These are phyloP conservation scores for Colletotrichum musae DNA, from an alignment of 2,329 filamentous ascomycete species.

Conservation along the genomic window DNA sequence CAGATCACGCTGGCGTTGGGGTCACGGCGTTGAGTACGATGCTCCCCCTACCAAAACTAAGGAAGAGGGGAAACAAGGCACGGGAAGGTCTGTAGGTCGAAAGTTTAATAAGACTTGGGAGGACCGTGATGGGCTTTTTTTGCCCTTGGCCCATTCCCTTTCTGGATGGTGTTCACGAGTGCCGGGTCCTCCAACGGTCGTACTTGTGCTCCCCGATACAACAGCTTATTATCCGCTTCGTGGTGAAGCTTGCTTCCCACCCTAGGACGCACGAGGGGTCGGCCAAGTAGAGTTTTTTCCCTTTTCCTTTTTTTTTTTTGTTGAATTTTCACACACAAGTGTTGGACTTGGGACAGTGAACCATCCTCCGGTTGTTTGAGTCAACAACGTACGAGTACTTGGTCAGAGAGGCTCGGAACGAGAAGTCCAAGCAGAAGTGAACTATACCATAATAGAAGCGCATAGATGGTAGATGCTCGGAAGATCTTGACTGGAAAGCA, in stretches of 20 bases:
- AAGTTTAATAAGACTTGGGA: constrained; percentile 12
- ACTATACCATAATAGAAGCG: too few species aligned
- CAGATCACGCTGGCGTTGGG: too few species aligned
- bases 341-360: too few species aligned
- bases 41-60: neutral
- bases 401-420: too few species aligned
- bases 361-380: too few species aligned
- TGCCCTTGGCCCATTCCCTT: constrained; percentile 18
- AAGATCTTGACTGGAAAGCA: neutral
- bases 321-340: neutral
- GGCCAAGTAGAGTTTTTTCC: neutral
- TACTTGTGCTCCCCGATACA: neutral
- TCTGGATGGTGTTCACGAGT: constrained; percentile 14
- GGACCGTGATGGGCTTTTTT: constrained; percentile 32
- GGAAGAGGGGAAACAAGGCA: neutral
- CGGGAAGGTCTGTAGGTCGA: neutral
- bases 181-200: too few species aligned
- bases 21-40: too few species aligned
- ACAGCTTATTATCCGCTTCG: constrained; percentile 25
- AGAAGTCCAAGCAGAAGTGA: too few species aligned
- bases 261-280: neutral
- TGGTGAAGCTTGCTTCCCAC: constrained; percentile 22
- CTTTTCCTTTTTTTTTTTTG: neutral
- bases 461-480: too few species aligned
- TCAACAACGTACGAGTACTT: too few species aligned